A percentile compares a stretch with the other conserved stretches of the same genome.
Evolutionary conservation across 805 yeast genomes (phyloP).

Genomic region (Lipomyces oligophaga): DNA sequence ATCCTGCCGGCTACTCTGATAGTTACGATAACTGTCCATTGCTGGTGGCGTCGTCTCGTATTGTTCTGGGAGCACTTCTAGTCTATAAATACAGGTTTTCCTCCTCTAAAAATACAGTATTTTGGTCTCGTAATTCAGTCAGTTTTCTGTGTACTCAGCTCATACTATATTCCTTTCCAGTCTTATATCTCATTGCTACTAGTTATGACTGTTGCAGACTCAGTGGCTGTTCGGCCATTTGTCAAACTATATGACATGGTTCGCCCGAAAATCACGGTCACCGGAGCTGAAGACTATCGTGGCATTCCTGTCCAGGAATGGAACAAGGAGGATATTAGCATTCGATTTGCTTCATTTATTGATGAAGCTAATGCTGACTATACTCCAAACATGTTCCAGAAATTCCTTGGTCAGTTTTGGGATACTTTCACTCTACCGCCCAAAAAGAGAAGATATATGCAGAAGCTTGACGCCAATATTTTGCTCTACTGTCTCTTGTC

Average conservation of each 20-base stretch:
- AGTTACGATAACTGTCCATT: too few relatives aligned
- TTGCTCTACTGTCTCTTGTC: constrained; percentile 31
- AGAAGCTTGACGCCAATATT: constrained; percentile 22
- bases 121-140: too few relatives aligned
- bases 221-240: too few relatives aligned
- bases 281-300: constrained; percentile 11
- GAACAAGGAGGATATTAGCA: constrained; percentile 7
- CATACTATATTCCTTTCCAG: too few relatives aligned
- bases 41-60: too few relatives aligned
- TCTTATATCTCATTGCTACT: too few relatives aligned
- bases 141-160: too few relatives aligned
- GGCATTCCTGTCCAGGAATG: constrained; percentile 2
- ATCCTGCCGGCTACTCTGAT: too few relatives aligned
- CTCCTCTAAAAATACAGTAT: too few relatives aligned
- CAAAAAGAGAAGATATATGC: constrained; percentile 19
- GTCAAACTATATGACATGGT: background rate
- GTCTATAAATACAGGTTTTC: too few relatives aligned
- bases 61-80: too few relatives aligned
- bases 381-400: constrained; percentile 7
- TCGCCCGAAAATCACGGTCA: background rate
- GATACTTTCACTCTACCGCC: constrained; percentile 24
- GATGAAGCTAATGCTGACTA: constrained; percentile 12
- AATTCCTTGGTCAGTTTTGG: constrained; percentile 21
- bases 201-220: too few relatives aligned
- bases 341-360: constrained; percentile 11